Base-by-base conservation (phyloP, 2,329 filamentous ascomycete genomes). In the Fusarium haematococcum region DNA sequence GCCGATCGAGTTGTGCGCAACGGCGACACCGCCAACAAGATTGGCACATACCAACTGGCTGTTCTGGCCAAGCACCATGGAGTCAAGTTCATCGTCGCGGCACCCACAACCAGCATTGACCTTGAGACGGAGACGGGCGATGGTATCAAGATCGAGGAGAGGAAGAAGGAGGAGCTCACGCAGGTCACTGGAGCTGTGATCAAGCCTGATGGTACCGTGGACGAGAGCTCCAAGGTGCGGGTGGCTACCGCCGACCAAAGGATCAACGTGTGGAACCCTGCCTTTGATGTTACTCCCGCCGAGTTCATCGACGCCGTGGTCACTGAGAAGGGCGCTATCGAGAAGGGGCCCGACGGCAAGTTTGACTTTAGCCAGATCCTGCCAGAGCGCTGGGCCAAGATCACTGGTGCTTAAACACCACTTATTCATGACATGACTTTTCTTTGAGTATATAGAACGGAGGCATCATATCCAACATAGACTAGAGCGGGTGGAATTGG, bases 21-120 rank as follows among this genome's bases (percentile, higher is more conserved):
- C 79, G 97, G 97, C 33, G 97, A 99, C 84, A 98, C 97, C 0
- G 97, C 97, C 65, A 99, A 99, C 86, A 99, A 99, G 86, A 97
- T 99, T 71, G 97, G 97, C 61, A 99, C 97, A 1, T 98, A 99
- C 82, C 90, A 92, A 64, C 89, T 99, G 5, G 95, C 97, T 5
- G 95, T 98, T n/a, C 88, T 98, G 33, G 97, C 97, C 25, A 92
- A 89, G 75, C 88, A 95, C 79, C 97, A 99, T 79, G 94, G 94
- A 20, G 89, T 98, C 79, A 97, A 96, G 83, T 99, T 99, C 81
- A 89, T 99, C 11, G 95, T 99, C 33, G 97, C 97, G 0, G 97
- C 97, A 1, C 97, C 97, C 0, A 94, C 95, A 8, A 99, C 97
- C 2, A 98, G 95, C 66, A 97, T 99, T 76, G 97, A 99, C 80